Evolutionary conservation across 1,284 basidiomycete genomes (phyloP), one percentile per base, ranked within the genome.

Genomic region (Porodaedalea pini): DNA sequence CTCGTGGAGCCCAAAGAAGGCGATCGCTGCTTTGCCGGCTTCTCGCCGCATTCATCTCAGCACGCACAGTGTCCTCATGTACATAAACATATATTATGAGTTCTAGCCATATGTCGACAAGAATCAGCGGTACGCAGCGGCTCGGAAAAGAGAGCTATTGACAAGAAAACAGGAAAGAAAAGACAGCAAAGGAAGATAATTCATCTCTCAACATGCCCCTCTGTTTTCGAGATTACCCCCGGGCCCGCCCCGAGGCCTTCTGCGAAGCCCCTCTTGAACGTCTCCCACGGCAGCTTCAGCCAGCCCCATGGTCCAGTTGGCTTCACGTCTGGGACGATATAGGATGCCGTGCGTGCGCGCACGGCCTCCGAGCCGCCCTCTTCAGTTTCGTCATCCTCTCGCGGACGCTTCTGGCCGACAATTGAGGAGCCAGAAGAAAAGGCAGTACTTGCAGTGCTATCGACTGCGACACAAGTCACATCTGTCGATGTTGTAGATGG

Each of bases 251-350:
- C 48, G 10, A 58, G 45, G 6, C 57, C 60, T 45, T 61, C 57
- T 37, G 57, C 40, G 41, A 59, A 59, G 2, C 60, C 60, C 45
- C 49, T 49, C 60, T 52, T 49, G 52, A 59, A 58, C 23, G 57
- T 51, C 60, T 59, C 54, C 57, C 52, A 56, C 29, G 60, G 57
- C 41, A 45, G 50, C 57, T 49, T 52, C 29, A 56, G 41, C 60
- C 57, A 58, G 15, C 53, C 44, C 60, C 57, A 61, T 32, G 52
- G 57, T 19, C 57, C 53, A 27, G 53, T 34, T 10, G 58, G 25
- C 45, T 48, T 50, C 31, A 37, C 32, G 15, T 55, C 53, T 19
- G 48, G 29, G 21, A 7, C 4, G 17, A 44, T 39, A 36, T 55
- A 55, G 25, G 51, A 58, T 17, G 40, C 39, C n/a, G 51, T 54